Conservation (phyloP, 306 rosid genomes). For the Quercus aquifolioides region DNA sequence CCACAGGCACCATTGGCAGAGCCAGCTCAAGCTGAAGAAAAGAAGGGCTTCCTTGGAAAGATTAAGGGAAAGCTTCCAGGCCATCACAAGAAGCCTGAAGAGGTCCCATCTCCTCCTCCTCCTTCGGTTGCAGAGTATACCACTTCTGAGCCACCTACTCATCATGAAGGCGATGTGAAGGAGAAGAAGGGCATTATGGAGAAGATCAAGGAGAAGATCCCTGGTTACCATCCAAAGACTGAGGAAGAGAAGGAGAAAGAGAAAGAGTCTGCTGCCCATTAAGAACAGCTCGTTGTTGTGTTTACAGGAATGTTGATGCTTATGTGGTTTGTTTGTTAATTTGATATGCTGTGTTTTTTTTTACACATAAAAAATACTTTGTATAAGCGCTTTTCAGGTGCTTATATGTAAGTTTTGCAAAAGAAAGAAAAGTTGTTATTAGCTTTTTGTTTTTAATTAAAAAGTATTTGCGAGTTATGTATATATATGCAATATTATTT, state of each 20-base stretch:
- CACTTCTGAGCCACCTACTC: not conserved
- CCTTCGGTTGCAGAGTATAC: not conserved
- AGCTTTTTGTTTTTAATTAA: not conserved
- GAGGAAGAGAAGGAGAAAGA: conserved; percentile 38
- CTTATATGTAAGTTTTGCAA: not conserved
- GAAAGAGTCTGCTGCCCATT: not conserved
- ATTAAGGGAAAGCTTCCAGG: conserved; percentile 89
- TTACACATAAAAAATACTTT: not conserved
- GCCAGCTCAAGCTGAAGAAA: conserved; percentile 39
- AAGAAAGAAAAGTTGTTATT: not conserved
- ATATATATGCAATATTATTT: too few species aligned
- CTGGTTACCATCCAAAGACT: conserved; percentile 59
- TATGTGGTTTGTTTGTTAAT: not conserved
- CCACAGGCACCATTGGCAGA: not conserved
- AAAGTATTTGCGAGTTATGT: too few species aligned
- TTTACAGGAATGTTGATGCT: not conserved
- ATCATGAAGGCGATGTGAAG: conserved; percentile 42
- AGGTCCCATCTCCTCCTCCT: conserved; percentile 21
- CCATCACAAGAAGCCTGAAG: conserved; percentile 66
- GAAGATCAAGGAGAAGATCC: conserved; percentile 80
- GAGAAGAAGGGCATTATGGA: conserved; percentile 86
- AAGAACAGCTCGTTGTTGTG: not conserved
- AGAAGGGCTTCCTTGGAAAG: conserved; percentile 78
- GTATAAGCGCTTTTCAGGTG: not conserved
- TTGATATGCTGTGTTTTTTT: not conserved